Evolutionary conservation across 768 basidiomycete genomes (phyloP).

Genomic region (Hericium erinaceus): DNA sequence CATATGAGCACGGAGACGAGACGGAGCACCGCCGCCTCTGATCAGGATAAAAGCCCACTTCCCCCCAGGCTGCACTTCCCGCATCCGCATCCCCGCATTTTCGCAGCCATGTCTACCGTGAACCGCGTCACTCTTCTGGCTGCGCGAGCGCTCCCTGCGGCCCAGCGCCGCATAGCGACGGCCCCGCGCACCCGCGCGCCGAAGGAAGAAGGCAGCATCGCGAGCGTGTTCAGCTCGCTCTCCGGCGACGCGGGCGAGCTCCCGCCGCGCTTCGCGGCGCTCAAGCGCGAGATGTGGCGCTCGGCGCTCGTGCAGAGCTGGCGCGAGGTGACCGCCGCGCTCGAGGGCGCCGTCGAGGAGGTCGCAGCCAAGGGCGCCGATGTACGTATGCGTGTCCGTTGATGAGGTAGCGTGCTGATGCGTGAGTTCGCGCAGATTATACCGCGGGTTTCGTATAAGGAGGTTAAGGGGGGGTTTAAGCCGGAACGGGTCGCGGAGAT

Average conservation of each 20-base stretch:
- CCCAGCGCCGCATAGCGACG: background rate
- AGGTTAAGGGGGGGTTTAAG: constrained; percentile 38
- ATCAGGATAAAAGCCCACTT: too few relatives aligned
- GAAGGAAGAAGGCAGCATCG: constrained; percentile 33
- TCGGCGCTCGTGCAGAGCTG: constrained; percentile 42
- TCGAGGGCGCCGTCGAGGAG: constrained; percentile 37
- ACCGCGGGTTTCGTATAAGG: constrained; percentile 37
- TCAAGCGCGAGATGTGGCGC: constrained; percentile 48
- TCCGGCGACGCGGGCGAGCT: constrained; percentile 31
- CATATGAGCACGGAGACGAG: too few relatives aligned
- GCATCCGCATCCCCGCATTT: too few relatives aligned
- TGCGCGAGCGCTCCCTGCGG: background rate
- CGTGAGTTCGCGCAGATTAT: constrained; percentile 30
- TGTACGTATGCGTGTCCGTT: constrained; percentile 23
- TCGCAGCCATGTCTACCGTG: too few relatives aligned
- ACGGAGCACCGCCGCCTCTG: too few relatives aligned
- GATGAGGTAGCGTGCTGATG: background rate
- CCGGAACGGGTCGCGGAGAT: constrained; percentile 34
- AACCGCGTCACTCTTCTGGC: too few relatives aligned
- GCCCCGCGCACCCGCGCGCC: background rate
- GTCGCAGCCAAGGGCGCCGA: constrained; percentile 38
- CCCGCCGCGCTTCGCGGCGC: constrained; percentile 45
- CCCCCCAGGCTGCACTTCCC: too few relatives aligned
- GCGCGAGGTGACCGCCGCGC: constrained; percentile 42
- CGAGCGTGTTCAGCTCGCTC: constrained; percentile 37